Percentiles rank a stretch among this genome's conserved stretches.
phyloP scores from a whole-genome alignment of 108 stramenopile species.

The Mediolabrus comicus region DNA sequence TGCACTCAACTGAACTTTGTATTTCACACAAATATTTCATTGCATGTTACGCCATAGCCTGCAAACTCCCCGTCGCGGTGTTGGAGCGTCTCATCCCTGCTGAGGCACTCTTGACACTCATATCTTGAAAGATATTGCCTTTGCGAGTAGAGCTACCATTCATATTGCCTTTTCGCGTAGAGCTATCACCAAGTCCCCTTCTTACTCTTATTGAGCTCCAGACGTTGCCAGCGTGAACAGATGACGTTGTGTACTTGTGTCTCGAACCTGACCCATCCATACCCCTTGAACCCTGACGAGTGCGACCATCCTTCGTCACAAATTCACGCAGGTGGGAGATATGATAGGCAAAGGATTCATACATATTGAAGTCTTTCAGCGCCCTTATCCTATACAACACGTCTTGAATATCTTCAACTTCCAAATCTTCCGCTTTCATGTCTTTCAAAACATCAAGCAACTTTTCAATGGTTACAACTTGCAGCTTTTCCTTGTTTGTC shows the following conservation, averaged over 20 bases:
- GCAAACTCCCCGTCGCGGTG: constrained; percentile 23
- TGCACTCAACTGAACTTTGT: not conserved
- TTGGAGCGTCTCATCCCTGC: constrained; percentile 13
- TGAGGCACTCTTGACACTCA: not conserved
- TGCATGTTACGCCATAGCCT: not conserved
- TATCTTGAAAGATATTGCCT: not conserved
- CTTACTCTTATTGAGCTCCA: constrained; percentile 30
- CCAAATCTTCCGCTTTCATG: not conserved
- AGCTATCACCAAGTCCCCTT: constrained; percentile 7
- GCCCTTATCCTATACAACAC: constrained; percentile 46
- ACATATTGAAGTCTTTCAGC: constrained; percentile 45
- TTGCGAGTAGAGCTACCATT: not conserved
- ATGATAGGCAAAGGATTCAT: constrained; percentile 74
- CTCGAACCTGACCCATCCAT: not conserved
- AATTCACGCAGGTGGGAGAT: constrained; percentile 65
- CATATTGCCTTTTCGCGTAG: not conserved
- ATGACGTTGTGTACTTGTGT: constrained; percentile 1
- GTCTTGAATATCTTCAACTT: not conserved
- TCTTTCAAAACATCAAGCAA: constrained; percentile 10
- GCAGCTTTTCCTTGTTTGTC: constrained; percentile 14
- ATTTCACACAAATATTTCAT: not conserved
- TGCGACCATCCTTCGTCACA: constrained; percentile 6
- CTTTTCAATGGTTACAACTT: constrained; percentile 21
- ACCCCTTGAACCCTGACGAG: not conserved
- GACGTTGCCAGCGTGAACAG: constrained; percentile 41